Evolutionary conservation across 768 basidiomycete species (phyloP).

Genomic region (Amanita inopinata): DNA sequence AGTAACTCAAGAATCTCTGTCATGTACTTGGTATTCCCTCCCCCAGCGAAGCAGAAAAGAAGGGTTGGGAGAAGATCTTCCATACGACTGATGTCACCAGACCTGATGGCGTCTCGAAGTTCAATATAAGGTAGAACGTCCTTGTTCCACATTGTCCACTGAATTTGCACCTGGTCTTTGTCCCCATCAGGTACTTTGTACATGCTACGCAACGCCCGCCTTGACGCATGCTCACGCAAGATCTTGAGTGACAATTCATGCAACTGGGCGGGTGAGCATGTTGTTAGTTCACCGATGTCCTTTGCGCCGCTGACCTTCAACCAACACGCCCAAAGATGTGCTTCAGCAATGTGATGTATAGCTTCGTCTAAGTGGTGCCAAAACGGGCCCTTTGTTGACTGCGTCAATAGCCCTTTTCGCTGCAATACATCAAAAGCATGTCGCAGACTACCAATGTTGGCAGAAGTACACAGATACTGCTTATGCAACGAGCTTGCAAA

Average conservation of each 20-base stretch:
- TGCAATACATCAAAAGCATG: slow-evolving; percentile 23
- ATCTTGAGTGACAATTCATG: slow-evolving; percentile 18
- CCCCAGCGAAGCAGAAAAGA: slow-evolving; percentile 24
- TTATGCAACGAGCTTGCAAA: slow-evolving; percentile 29
- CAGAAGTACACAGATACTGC: slow-evolving; percentile 27
- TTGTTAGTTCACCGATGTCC: too few relatives aligned
- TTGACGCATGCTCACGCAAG: slow-evolving; percentile 20
- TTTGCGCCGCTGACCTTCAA: too few relatives aligned
- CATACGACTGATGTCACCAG: slow-evolving; percentile 28
- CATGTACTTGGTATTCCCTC: slow-evolving; percentile 24
- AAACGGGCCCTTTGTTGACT: slow-evolving; percentile 21
- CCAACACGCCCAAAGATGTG: slow-evolving; percentile 24
- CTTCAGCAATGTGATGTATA: slow-evolving; percentile 25
- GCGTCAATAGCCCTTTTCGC: slow-evolving; percentile 19
- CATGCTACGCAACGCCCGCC: slow-evolving; percentile 17
- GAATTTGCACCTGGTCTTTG: slow-evolving; percentile 16
- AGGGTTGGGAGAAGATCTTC: slow-evolving; percentile 22
- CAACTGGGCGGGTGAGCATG: slow-evolving; percentile 18
- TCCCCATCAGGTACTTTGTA: slow-evolving; percentile 10
- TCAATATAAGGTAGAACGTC: slow-evolving; percentile 28
- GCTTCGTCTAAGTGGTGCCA: slow-evolving; percentile 26
- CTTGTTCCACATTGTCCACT: slow-evolving; percentile 22
- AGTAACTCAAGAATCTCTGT: slow-evolving; percentile 24
- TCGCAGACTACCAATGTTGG: slow-evolving; percentile 15
- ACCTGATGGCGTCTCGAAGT: slow-evolving; percentile 23